Base-by-base conservation (phyloP, 495 filamentous ascomycete species). In the Aspergillus panamensis region DNA sequence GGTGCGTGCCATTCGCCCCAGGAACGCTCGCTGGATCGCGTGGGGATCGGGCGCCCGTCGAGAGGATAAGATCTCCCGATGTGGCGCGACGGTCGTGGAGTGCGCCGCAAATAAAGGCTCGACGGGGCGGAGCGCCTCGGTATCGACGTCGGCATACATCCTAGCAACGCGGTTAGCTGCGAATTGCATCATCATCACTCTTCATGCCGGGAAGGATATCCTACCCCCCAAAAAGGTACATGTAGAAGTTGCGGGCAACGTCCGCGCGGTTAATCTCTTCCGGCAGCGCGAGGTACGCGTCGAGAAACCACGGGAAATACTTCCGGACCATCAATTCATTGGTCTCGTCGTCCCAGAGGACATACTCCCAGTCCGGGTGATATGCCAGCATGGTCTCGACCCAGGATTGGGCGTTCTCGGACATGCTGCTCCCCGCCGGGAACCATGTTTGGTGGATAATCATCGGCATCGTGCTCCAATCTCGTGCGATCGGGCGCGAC, bases 401-500 rank as follows among this genome's bases (percentile, higher is more conserved):
- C 63, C 63, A 66, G 21, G 43, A 8, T 40, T 62, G 53, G 12
- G 63, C 63, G 10, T 57, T 47, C 25, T 58, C 59, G 39, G 56
- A 60, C 63, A 66, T 66, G 60, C 62, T 62, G 59, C 45, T 66
- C 9, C 63, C 63, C 1, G 63, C 63, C 0, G 63, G 63, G 25
- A 66, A 66, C 63, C 63, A 66, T 48, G 63, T 66, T 33, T 66
- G 63, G 37, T 66, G 63, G 57, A 66, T 62, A 29, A 66, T 35
- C 40, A 62, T 66, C 17, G 63, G 63, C 37, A 66, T 62, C 7
- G 60, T 55, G 21, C 51, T 62, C 32, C 31, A 35, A 25, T 66
- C 59, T 8, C 16, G 8, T 6, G 59, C 42, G 29, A 58, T 37
- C 0, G 57, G 63, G 16, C 63, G 63, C 4, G 60, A 30, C n/a